Conservation (phyloP, 2,329 filamentous ascomycete genomes). For the Cordyceps farinosa region DNA sequence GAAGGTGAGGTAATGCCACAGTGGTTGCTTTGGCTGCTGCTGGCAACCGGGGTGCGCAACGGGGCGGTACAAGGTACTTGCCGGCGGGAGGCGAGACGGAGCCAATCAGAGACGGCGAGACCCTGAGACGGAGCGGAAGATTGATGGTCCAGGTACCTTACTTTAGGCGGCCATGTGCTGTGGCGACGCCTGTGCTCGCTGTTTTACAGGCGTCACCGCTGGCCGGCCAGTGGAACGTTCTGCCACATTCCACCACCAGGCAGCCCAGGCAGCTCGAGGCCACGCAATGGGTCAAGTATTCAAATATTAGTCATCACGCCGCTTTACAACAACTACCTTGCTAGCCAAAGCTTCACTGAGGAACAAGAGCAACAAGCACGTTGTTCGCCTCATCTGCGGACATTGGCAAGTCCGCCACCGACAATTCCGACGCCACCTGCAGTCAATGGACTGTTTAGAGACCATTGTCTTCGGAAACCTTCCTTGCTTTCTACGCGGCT, state of each 20-base stretch:
- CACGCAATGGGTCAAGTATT: slow-evolving; percentile 11
- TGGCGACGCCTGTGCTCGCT: slow-evolving; percentile 4
- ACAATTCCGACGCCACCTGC: not conserved
- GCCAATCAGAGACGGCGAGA: slow-evolving; percentile 35
- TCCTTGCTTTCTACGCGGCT: not conserved
- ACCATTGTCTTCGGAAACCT: not conserved
- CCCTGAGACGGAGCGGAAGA: slow-evolving; percentile 34
- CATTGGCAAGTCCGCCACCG: not conserved
- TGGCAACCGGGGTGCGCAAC: not conserved
- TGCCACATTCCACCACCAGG: slow-evolving; percentile 27
- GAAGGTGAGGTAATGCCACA: slow-evolving; percentile 19
- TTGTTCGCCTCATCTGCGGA: not conserved
- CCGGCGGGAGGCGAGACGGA: slow-evolving; percentile 20
- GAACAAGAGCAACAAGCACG: not conserved
- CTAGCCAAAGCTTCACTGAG: not conserved
- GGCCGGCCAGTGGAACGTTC: slow-evolving; percentile 29
- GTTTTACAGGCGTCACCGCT: not conserved
- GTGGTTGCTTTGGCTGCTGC: slow-evolving; percentile 11
- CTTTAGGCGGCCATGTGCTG: slow-evolving; percentile 18
- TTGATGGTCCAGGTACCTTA: slow-evolving; percentile 29
- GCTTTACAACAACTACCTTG: not conserved
- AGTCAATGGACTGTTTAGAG: not conserved
- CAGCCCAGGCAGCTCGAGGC: slow-evolving; percentile 16
- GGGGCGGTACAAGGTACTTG: slow-evolving; percentile 16
- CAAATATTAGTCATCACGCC: slow-evolving; percentile 5